Base-by-base conservation (phyloP, 2,329 filamentous ascomycete genomes). In the Diaporthe citri region DNA sequence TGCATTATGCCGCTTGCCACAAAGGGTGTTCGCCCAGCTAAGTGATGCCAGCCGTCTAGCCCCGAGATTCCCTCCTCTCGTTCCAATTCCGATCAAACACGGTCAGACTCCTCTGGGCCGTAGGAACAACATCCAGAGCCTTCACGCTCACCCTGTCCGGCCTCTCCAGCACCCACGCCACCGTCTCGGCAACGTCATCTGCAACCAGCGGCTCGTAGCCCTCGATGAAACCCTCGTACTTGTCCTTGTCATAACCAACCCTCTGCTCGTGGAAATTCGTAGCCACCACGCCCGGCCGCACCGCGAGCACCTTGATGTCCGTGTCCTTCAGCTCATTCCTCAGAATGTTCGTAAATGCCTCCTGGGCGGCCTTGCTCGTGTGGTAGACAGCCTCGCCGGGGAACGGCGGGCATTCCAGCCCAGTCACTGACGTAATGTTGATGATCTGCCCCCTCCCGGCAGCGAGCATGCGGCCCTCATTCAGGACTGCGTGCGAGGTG, bases 231-330 rank as follows among this genome's bases (percentile, higher is more conserved):
- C 46, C 64, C 3, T 67, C 64, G 12, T 67, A 67, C 41, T 28
- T 52, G 8, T 52, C 64, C 13, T 67, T 67, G 4, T 67, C 64
- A 13, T 67, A 39, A 4, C 46, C 46, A 28, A 67, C 46, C 46
- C 64, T 52, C 64, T 67, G 64, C 46, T 67, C 46, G 64, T 67
- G 46, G 13, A 67, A 52, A 22, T 67, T 67, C 4, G 64, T 67
- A 39, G 46, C 46, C 22, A 67, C 64, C 31, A 67, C 46, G 1
- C 64, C 64, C 2, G 64, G 46, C 22, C 64, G 31, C 64, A 67
- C 64, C 10, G 64, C 64, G 43, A 67, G 64, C 28, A 67, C 64
- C 46, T 67, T 67, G 46, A 67, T 52, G 31, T 67, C 64, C 31
- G 64, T 67, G 0, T 39, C 64, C 22, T 67, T 67, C 3, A 67